Conservation (phyloP, 2,329 filamentous ascomycete species). For the Fusarium sp. region DNA sequence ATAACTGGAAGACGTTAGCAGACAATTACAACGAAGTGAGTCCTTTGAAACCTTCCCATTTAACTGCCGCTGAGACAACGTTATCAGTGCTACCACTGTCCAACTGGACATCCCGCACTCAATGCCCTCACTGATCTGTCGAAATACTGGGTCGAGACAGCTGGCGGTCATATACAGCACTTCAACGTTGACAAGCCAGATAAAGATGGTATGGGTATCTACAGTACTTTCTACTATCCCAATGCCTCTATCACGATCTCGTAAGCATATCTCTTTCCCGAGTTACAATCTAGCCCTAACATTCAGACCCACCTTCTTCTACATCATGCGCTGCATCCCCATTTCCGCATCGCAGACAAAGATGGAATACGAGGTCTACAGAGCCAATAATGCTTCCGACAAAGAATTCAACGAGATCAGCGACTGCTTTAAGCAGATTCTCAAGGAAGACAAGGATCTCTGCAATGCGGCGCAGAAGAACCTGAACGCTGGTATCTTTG, state of each 20-base stretch:
- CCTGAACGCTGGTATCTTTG: constrained; percentile 6
- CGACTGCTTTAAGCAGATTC: constrained; percentile 8
- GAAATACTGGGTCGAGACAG: constrained; percentile 61
- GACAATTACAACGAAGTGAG: constrained; percentile 68
- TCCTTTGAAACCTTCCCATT: rapidly evolving
- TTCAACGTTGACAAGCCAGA: constrained; percentile 49
- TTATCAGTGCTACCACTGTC: constrained; percentile 68
- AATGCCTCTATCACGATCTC: constrained; percentile 14
- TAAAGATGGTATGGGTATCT: neutral
- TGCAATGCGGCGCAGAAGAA: constrained; percentile 9
- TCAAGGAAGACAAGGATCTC: neutral
- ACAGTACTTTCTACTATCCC: constrained; percentile 7
- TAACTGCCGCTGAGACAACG: neutral
- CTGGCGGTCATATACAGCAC: constrained; percentile 60
- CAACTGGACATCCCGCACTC: constrained; percentile 67
- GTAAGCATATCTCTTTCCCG: neutral
- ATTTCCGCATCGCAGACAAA: neutral
- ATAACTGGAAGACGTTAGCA: constrained; percentile 68
- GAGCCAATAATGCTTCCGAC: neutral
- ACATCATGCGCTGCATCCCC: constrained; percentile 10
- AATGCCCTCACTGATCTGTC: constrained; percentile 50
- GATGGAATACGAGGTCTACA: constrained; percentile 15
- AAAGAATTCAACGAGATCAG: neutral
- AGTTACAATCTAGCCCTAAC: neutral
- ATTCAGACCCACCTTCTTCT: neutral